Evolutionary conservation across 2,329 filamentous ascomycete species (phyloP).

Genomic region (Zalaria obscura): DNA sequence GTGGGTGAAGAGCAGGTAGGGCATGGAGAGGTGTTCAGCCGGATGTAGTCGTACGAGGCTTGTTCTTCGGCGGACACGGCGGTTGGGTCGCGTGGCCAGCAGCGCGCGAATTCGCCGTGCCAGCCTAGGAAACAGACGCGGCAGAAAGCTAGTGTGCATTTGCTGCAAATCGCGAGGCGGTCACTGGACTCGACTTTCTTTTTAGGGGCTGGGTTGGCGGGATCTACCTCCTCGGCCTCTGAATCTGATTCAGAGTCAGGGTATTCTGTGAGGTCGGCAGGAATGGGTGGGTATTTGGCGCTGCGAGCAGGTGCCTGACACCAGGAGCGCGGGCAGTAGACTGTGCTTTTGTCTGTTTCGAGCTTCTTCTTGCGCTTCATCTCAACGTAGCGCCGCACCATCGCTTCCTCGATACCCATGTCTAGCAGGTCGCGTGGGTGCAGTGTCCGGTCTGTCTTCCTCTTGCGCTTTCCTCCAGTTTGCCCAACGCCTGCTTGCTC

Average conservation of each 20-base stretch:
- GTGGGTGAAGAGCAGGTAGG: slow-evolving; percentile 74
- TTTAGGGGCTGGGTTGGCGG: slow-evolving; percentile 1
- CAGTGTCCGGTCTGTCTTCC: slow-evolving; percentile 53
- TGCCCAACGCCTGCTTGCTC: slow-evolving; percentile 21
- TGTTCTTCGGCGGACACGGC: slow-evolving; percentile 76
- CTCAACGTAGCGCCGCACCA: slow-evolving; percentile 72
- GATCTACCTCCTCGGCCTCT: not conserved
- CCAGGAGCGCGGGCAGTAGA: slow-evolving; percentile 87
- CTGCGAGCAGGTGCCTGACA: slow-evolving; percentile 75
- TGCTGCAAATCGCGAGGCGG: slow-evolving; percentile 70
- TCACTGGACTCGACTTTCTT: slow-evolving; percentile 29
- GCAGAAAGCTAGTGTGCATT: slow-evolving; percentile 85
- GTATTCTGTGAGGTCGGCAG: slow-evolving; percentile 24
- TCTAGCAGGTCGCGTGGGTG: slow-evolving; percentile 65
- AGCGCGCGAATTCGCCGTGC: slow-evolving; percentile 79
- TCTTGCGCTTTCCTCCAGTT: slow-evolving; percentile 15
- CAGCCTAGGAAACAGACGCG: slow-evolving; percentile 61
- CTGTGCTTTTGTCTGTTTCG: slow-evolving; percentile 78
- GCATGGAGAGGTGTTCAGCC: slow-evolving; percentile 69
- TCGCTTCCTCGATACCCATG: slow-evolving; percentile 41
- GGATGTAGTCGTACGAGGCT: slow-evolving; percentile 73
- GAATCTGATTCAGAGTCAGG: slow-evolving; percentile 22
- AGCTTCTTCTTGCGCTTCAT: slow-evolving; percentile 87
- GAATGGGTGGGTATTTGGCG: slow-evolving; percentile 31
- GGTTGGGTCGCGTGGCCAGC: slow-evolving; percentile 47